A percentile compares a stretch with the other conserved stretches of the same genome.
Conservation (phyloP, 2,329 filamentous ascomycete genomes). For the Mycogone perniciosa region DNA sequence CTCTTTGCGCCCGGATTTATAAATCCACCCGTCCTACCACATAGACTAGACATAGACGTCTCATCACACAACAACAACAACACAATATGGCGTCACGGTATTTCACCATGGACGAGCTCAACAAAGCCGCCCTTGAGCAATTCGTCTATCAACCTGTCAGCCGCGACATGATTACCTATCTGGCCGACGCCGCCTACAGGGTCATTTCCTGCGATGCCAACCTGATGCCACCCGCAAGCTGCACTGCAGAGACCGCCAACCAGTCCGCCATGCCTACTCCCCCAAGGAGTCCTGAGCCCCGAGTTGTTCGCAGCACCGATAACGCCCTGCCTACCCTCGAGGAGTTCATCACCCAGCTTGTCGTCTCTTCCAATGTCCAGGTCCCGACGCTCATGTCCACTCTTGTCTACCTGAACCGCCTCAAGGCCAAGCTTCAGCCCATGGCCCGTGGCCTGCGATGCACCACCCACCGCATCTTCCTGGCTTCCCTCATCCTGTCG, state of each 20-base stretch:
- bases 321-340: conserved; percentile 70
- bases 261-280: conserved; percentile 39
- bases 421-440: conserved; percentile 79
- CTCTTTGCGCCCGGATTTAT: not conserved
- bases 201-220: conserved; percentile 73
- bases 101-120: conserved; percentile 50
- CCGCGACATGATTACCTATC: conserved; percentile 69
- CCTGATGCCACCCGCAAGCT: conserved; percentile 41
- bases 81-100: conserved; percentile 42
- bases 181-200: conserved; percentile 65
- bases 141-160: conserved; percentile 74
- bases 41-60: not conserved
- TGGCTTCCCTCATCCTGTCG: conserved; percentile 75
- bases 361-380: conserved; percentile 90
- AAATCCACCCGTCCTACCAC: not conserved
- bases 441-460: conserved; percentile 95
- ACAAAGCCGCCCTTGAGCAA: conserved; percentile 69
- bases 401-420: conserved; percentile 82
- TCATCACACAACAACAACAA: conserved; percentile 20
- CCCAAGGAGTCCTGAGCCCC: conserved; percentile 43
- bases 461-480: conserved; percentile 95
- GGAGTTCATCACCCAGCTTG: conserved; percentile 85
- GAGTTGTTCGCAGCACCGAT: conserved; percentile 42
- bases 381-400: conserved; percentile 96
- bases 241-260: conserved; percentile 18